phyloP scores from a whole-genome alignment of 192 early-diverging fungal species.

The Coemansia sp. region DNA sequence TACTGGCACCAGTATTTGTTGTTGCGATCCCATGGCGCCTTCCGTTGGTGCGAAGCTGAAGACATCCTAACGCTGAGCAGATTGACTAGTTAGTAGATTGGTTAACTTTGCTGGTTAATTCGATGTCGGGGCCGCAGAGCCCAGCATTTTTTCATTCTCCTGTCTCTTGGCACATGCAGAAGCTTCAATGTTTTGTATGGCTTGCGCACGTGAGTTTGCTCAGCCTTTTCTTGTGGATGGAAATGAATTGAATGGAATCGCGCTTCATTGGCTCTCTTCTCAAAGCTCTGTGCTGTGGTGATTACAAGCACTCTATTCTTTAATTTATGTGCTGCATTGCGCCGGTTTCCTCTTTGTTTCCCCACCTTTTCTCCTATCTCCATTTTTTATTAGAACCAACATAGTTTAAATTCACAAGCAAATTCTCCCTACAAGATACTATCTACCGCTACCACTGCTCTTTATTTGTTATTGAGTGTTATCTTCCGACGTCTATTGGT shows the following conservation, averaged over 20 bases:
- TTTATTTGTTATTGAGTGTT: neutral
- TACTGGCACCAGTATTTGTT: constrained; percentile 84
- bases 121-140: too few relatives aligned
- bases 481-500: neutral
- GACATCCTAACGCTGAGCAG: neutral
- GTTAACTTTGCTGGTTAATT: neutral
- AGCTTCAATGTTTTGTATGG: neutral
- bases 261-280: too few relatives aligned
- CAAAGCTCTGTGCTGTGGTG: too few relatives aligned
- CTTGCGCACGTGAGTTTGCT: neutral
- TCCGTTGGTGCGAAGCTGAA: constrained; percentile 27
- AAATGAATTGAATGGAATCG: too few relatives aligned
- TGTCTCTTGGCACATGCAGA: too few relatives aligned
- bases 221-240: too few relatives aligned
- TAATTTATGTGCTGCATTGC: too few relatives aligned
- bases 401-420: neutral
- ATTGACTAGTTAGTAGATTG: neutral
- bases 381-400: neutral
- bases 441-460: too few relatives aligned
- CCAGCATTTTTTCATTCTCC: too few relatives aligned
- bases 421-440: too few relatives aligned
- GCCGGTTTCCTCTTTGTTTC: too few relatives aligned
- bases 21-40: constrained; percentile 56
- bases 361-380: neutral
- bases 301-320: too few relatives aligned